Base-by-base conservation (phyloP, 2,329 filamentous ascomycete genomes). In the Pezicula radicicola region DNA sequence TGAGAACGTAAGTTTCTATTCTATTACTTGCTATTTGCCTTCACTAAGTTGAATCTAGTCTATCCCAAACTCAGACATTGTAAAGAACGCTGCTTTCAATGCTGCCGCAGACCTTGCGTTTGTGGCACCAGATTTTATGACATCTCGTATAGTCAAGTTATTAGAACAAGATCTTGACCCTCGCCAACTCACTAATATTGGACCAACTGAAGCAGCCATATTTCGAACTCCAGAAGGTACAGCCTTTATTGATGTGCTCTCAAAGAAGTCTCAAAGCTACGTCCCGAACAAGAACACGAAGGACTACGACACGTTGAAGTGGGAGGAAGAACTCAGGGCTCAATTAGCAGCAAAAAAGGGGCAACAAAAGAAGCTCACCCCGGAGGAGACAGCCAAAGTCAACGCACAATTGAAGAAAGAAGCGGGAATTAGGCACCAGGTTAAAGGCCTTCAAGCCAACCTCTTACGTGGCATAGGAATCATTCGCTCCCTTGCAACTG, bases 301-400 rank as follows among this genome's bases (percentile, higher is more conserved):
- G 68, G 94, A 97, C 67, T 96, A 97, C 63, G 91, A 99, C 62
- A 95, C 91, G 1, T 72, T 97, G 39, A 97, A 96, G 70, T 99
- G 95, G 94, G 94, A 99, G 70, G 88, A 93, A 67, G 94, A 99
- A 58, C 78, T 99, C 7, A 81, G 92, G 52, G 80, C 84, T 37
- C 91, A 97, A 62, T 72, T 99, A 39, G 91, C 92, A n/a, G 80
- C 89, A 66, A 99, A 97, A 75, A 96, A 93, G 69, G 93, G 93
- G 1, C 83, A 89, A 54, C 84, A 91, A 62, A 93, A 91, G 74
- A 99, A 97, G 71, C 82, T 97, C 9, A 94, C 90, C 0, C 73
- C 89, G 0, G 94, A 97, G 35, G 93, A 99, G 64, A 87, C 87
- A 59, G 82, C 87, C 28, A 97, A 96, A 70, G 89, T 97, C 52